phyloP scores from a whole-genome alignment of 345 rosid species.

The Citrus trifoliata region DNA sequence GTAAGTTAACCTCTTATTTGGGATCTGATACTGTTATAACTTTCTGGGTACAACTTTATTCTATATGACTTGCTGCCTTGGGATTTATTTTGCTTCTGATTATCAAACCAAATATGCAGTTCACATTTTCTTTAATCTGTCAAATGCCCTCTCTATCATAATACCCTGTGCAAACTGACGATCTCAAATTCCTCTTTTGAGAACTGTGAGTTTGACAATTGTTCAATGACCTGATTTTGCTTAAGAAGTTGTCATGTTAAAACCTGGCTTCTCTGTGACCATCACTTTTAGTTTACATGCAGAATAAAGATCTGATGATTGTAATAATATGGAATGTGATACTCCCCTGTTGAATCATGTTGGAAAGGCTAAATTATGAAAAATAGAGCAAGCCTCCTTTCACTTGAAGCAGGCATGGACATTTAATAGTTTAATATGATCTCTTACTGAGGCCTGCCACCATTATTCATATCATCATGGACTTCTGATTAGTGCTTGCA shows the following conservation, averaged over 20 bases:
- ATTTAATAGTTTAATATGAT: background rate
- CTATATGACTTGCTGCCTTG: background rate
- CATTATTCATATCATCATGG: background rate
- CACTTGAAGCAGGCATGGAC: no score
- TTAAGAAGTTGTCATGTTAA: background rate
- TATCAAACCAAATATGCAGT: background rate
- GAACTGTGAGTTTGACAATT: background rate
- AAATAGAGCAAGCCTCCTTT: background rate
- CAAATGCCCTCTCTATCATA: background rate
- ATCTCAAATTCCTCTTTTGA: background rate
- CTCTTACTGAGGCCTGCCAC: background rate
- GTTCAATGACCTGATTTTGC: background rate
- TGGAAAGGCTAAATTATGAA: background rate
- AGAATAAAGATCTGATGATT: background rate
- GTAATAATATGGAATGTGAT: background rate
- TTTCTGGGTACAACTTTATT: background rate
- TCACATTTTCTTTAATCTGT: background rate
- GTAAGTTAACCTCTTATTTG: conserved; percentile 39
- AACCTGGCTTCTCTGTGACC: background rate
- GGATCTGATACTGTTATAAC: background rate
- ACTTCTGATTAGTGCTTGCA: background rate
- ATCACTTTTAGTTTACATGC: background rate
- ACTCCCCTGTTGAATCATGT: background rate
- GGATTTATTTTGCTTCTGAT: background rate
- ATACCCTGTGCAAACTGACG: background rate